Conservation (phyloP, 192 early-diverging fungal species). For the Backusella morwellensis region DNA sequence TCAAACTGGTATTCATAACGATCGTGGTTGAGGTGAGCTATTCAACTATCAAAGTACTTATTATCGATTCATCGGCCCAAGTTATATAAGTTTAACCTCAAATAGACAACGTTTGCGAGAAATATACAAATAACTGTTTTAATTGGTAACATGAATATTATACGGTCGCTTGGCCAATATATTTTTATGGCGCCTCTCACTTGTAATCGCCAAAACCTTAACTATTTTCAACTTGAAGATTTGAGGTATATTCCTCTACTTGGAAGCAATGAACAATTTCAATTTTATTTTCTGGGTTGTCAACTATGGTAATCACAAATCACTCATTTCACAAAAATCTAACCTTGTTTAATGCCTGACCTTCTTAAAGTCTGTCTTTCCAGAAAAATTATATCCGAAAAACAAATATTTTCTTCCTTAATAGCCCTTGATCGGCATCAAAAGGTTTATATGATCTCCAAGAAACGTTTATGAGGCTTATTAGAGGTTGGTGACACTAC, state of each 20-base stretch:
- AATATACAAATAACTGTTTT: background rate
- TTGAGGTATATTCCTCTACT: no score
- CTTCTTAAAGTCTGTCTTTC: background rate
- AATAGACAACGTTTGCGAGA: background rate
- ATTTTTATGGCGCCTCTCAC: background rate
- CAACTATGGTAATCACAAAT: no score
- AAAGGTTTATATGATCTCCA: no score
- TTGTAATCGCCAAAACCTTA: background rate
- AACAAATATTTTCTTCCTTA: no score
- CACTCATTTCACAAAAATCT: background rate
- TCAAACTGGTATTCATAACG: background rate
- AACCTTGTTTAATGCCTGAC: background rate
- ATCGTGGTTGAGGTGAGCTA: background rate
- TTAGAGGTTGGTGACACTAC: no score
- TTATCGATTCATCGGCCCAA: background rate
- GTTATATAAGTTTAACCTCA: background rate
- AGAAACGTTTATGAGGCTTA: no score
- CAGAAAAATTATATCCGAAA: background rate
- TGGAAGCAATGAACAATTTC: no score
- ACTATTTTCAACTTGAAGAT: no score
- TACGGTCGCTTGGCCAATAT: background rate
- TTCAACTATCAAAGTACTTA: background rate
- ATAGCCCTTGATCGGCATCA: no score
- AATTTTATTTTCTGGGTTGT: no score
- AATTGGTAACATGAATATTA: background rate